Conservation (phyloP, 495 filamentous ascomycete genomes). For the Friedmanniomyces endolithicus region DNA sequence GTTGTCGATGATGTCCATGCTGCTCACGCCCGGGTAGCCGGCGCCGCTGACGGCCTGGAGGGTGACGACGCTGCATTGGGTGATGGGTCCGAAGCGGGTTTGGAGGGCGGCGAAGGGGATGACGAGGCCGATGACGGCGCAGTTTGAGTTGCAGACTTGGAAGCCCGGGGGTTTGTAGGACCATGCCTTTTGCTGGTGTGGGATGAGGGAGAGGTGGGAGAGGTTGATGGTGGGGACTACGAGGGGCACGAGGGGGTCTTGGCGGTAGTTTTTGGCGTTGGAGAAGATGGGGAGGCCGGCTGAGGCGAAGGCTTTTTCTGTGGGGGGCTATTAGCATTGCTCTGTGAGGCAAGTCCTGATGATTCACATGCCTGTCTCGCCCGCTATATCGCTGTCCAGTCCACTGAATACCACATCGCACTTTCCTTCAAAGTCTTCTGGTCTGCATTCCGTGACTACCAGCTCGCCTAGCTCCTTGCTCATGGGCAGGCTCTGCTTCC, state of each 20-base stretch:
- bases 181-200: slow-evolving; percentile 29
- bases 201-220: slow-evolving; percentile 29
- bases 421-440: slow-evolving; percentile 30
- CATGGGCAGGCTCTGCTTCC: slow-evolving; percentile 35
- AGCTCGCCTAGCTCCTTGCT: slow-evolving; percentile 31
- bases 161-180: slow-evolving; percentile 29
- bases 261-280: slow-evolving; percentile 37
- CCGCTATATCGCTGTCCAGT: slow-evolving; percentile 35
- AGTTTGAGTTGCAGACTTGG: slow-evolving; percentile 37
- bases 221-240: slow-evolving; percentile 36
- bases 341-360: background rate
- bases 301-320: slow-evolving; percentile 34
- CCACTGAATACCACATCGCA: slow-evolving; percentile 36
- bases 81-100: slow-evolving; percentile 31
- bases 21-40: slow-evolving; percentile 35
- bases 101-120: slow-evolving; percentile 35
- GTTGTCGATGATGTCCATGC: slow-evolving; percentile 38
- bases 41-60: slow-evolving; percentile 36
- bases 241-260: slow-evolving; percentile 33
- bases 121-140: slow-evolving; percentile 36
- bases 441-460: slow-evolving; percentile 29
- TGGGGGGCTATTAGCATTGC: background rate
- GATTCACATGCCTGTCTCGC: slow-evolving; percentile 28
- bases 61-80: slow-evolving; percentile 32
- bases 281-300: slow-evolving; percentile 33